phyloP scores from a whole-genome alignment of 306 rosid genomes.

The Mimosa bimucronata region DNA sequence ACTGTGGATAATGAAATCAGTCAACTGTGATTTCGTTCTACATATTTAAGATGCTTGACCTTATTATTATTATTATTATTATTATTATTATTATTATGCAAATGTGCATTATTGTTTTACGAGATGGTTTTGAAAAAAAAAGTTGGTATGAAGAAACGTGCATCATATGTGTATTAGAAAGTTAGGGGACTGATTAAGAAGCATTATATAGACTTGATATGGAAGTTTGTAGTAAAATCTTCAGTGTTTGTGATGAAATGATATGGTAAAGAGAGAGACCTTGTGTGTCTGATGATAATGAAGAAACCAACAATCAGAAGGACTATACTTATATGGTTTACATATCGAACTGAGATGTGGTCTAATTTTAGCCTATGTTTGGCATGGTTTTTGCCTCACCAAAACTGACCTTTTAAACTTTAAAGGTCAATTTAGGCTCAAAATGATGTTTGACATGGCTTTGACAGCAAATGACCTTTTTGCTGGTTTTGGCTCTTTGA shows the following conservation, averaged over 20 bases:
- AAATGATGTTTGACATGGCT: too few species aligned
- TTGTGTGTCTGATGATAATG: neutral
- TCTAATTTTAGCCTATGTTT: too few species aligned
- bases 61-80: neutral
- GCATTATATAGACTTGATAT: neutral
- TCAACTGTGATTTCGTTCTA: neutral
- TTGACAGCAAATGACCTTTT: too few species aligned
- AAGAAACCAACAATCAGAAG: neutral
- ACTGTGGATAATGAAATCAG: neutral
- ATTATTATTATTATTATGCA: neutral
- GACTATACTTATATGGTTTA: neutral
- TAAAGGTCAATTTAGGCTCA: too few species aligned
- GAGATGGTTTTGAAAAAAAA: conserved; percentile 14
- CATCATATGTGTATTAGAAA: neutral
- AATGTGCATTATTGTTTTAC: neutral
- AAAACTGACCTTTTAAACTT: too few species aligned
- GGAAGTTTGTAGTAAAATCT: conserved; percentile 8
- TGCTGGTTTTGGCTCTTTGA: too few species aligned
- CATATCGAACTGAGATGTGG: neutral
- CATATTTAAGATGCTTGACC: neutral
- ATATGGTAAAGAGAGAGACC: too few species aligned
- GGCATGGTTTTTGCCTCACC: too few species aligned
- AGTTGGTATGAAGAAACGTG: neutral
- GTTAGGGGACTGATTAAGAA: conserved; percentile 7
- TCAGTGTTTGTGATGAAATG: conserved; percentile 22